Evolutionary conservation across 1,284 basidiomycete species (phyloP).

Genomic region (Sporisorium iseilematis-ciliati): DNA sequence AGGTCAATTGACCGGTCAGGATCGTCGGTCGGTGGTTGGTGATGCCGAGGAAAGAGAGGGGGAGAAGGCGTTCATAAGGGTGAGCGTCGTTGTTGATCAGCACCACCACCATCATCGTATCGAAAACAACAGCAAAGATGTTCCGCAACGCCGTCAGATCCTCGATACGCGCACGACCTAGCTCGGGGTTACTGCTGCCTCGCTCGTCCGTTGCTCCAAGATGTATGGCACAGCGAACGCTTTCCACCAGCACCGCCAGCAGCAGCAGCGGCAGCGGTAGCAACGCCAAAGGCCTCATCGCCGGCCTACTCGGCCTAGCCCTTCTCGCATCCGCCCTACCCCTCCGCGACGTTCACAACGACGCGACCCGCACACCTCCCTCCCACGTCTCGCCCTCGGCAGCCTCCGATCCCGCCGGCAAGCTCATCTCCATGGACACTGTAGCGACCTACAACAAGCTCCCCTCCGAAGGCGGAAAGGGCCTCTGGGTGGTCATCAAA

Average conservation of each 20-base stretch:
- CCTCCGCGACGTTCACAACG: constrained; percentile 27
- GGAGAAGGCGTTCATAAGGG: too few relatives aligned
- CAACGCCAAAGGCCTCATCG: constrained; percentile 25
- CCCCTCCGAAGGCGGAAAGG: constrained; percentile 44
- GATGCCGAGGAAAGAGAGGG: too few relatives aligned
- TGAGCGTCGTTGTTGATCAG: not conserved
- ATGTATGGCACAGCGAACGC: constrained; percentile 11
- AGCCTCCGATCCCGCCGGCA: constrained; percentile 30
- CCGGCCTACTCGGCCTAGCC: constrained; percentile 39
- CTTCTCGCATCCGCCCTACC: constrained; percentile 29
- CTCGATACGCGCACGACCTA: constrained; percentile 26
- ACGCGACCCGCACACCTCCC: constrained; percentile 25
- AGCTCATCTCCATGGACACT: constrained; percentile 59
- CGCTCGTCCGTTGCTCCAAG: constrained; percentile 16
- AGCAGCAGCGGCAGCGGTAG: constrained; percentile 1
- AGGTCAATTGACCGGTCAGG: not conserved
- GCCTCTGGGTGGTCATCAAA: constrained; percentile 66
- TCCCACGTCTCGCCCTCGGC: constrained; percentile 25
- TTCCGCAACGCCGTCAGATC: constrained; percentile 20
- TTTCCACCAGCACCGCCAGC: not conserved
- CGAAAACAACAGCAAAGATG: constrained; percentile 5
- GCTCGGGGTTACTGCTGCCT: constrained; percentile 13
- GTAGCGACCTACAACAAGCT: constrained; percentile 58
- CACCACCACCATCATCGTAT: not conserved
- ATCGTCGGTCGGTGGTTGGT: too few relatives aligned